Base-by-base conservation (phyloP, 192 early-diverging fungal species). In the Obelidium mucronatum region DNA sequence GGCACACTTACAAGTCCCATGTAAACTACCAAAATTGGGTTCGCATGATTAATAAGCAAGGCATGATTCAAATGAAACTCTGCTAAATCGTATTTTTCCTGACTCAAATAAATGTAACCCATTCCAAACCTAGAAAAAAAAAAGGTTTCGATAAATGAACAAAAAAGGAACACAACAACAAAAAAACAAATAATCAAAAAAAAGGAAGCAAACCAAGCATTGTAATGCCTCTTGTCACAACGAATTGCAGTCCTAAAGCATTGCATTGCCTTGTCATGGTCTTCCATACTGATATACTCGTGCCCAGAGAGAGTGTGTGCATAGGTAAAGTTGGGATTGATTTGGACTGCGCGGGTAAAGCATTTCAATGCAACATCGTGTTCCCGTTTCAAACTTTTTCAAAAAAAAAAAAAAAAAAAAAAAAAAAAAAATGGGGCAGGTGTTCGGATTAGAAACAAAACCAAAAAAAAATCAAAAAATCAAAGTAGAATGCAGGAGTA, bases 301-400 rank as follows among this genome's bases (percentile, higher is more conserved):
- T 95, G 93, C 0, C 95, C 96, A 8, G 86, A 81, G 44, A 98
- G 84, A 13, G 95, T 94, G 59, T 98, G 88, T 24, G 93, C 94
- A 74, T 96, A 97, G 6, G 88, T 86, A 65, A 89, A 93, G 22
- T 73, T 67, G 2, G 85, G 82, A 67, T 93, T 81, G 17, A 92
- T 52, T 67, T 93, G 90, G 53, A 94, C 90, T 15, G 94, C 92
- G 17, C 94, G 86, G 22, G 82, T 80, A 77, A 96, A 91, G 72
- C 92, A 92, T 65, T 90, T 90, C 37, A 96, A 78, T 5, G 96
- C 96, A 19, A 85, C 76, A 15, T 88, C 86, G 64, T 91, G 92
- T 56, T 96, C 93, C 65, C 89, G 87, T 52, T 91, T 88, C 66
- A 96, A 74, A 70, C 91, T 93, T 55, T 88, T 28, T n/a, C 30